Percentiles rank a stretch among this genome's conserved stretches.
Conservation (phyloP, 208 protist species). For the Crithidia sp. region DNA sequence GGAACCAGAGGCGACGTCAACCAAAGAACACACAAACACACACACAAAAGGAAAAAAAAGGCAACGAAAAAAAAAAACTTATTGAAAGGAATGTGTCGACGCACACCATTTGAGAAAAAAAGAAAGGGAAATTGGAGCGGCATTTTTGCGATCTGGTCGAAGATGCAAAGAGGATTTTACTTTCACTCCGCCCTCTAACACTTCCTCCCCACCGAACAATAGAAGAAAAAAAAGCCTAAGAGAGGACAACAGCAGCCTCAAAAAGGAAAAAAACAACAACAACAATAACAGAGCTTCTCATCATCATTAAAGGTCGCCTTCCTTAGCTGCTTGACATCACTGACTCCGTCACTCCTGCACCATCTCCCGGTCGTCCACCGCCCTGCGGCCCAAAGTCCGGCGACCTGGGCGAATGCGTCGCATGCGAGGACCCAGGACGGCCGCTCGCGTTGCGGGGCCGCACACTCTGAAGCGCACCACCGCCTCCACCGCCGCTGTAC, state of each 20-base stretch:
- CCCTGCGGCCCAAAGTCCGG: not conserved
- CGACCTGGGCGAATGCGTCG: not conserved
- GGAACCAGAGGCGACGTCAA: too few relatives aligned
- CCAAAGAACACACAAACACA: not conserved
- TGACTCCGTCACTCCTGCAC: not conserved
- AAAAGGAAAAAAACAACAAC: too few relatives aligned
- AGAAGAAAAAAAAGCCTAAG: too few relatives aligned
- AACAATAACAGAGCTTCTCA: too few relatives aligned
- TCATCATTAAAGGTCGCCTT: too few relatives aligned
- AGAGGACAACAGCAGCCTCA: too few relatives aligned
- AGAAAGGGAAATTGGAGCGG: not conserved
- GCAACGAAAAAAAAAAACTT: not conserved
- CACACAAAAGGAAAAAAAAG: not conserved
- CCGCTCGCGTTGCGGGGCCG: slow-evolving; percentile 6
- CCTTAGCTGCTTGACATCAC: not conserved
- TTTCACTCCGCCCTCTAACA: too few relatives aligned
- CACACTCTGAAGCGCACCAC: slow-evolving; percentile 11
- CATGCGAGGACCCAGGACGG: not conserved
- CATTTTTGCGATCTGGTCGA: not conserved
- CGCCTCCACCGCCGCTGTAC: not conserved
- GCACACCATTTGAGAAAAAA: not conserved
- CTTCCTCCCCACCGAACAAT: too few relatives aligned
- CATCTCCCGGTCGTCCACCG: not conserved
- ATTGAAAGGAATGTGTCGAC: not conserved
- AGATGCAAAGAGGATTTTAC: too few relatives aligned